Percentiles rank a stretch among this genome's conserved stretches.
phyloP scores from a whole-genome alignment of 176 grass and related monocot species.

The Hsuehochloa calcarea region DNA sequence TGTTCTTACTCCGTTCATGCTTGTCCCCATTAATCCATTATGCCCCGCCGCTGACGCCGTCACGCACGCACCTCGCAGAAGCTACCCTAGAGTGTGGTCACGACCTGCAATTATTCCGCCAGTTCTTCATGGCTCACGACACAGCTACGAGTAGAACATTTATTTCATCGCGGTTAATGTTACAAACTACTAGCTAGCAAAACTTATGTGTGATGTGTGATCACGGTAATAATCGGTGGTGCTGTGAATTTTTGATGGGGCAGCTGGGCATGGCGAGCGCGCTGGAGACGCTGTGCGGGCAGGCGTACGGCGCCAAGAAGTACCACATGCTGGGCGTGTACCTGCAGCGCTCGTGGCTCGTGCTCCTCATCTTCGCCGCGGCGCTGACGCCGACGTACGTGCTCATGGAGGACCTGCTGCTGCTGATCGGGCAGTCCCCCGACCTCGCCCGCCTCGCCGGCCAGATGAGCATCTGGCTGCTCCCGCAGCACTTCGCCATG shows the following conservation, averaged over 20 bases:
- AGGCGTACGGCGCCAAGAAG: slow-evolving; percentile 70
- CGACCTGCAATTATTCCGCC: background rate
- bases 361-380: slow-evolving; percentile 41
- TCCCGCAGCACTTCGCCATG: slow-evolving; percentile 60
- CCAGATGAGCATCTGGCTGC: slow-evolving; percentile 46
- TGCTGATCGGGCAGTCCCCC: slow-evolving; percentile 46
- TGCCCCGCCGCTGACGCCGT: background rate
- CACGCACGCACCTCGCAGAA: background rate
- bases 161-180: background rate
- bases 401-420: slow-evolving; percentile 45
- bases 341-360: slow-evolving; percentile 56
- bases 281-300: slow-evolving; percentile 86
- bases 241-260: background rate
- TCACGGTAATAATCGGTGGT: background rate
- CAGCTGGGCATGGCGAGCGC: slow-evolving; percentile 73
- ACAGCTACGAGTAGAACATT: background rate
- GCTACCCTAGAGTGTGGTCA: background rate
- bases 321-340: slow-evolving; percentile 65
- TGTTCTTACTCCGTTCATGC: background rate
- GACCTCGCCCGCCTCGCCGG: slow-evolving; percentile 43
- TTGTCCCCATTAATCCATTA: background rate
- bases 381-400: slow-evolving; percentile 48
- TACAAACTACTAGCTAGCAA: background rate
- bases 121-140: slow-evolving; percentile 26
- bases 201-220: background rate